phyloP scores from a whole-genome alignment of 306 rosid species.

The Malus fusca region DNA sequence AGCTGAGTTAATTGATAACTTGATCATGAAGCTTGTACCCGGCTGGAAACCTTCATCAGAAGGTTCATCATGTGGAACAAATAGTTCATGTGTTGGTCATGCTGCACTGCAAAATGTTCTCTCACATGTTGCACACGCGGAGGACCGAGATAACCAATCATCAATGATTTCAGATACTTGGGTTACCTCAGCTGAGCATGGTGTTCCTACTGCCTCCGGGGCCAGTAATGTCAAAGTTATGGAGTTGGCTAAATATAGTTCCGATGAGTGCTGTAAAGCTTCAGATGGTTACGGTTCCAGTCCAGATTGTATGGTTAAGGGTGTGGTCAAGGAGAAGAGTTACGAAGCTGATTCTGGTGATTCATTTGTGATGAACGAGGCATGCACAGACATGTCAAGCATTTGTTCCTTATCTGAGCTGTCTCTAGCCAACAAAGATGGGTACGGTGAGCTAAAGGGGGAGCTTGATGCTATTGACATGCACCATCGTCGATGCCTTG shows the following conservation, averaged over 20 bases:
- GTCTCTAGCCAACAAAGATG: slow-evolving; percentile 27
- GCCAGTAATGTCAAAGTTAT: slow-evolving; percentile 16
- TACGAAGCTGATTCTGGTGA: slow-evolving; percentile 12
- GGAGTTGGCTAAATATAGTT: slow-evolving; percentile 20
- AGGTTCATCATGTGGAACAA: slow-evolving; percentile 25
- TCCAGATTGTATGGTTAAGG: slow-evolving; percentile 26
- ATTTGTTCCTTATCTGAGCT: slow-evolving; percentile 17
- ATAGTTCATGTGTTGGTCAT: slow-evolving; percentile 15
- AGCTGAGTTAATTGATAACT: slow-evolving; percentile 56
- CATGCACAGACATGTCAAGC: slow-evolving; percentile 34
- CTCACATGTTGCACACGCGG: slow-evolving; percentile 24
- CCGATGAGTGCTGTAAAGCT: slow-evolving; percentile 31
- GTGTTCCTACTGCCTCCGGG: slow-evolving; percentile 14
- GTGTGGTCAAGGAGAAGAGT: slow-evolving; percentile 9
- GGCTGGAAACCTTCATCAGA: slow-evolving; percentile 40
- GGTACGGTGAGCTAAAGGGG: slow-evolving; percentile 35
- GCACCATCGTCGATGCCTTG: slow-evolving; percentile 42
- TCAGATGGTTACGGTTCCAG: slow-evolving; percentile 16
- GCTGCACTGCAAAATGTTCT: slow-evolving; percentile 19
- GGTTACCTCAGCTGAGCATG: slow-evolving; percentile 36
- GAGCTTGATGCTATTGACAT: slow-evolving; percentile 64
- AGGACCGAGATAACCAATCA: slow-evolving; percentile 41
- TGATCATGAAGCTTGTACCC: slow-evolving; percentile 52
- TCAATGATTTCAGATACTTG: slow-evolving; percentile 35
- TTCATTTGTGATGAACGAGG: slow-evolving; percentile 19